A percentile compares a stretch with the other conserved stretches of the same genome.
Conservation (phyloP, 2,329 filamentous ascomycete genomes). For the Fusarium paranaense region DNA sequence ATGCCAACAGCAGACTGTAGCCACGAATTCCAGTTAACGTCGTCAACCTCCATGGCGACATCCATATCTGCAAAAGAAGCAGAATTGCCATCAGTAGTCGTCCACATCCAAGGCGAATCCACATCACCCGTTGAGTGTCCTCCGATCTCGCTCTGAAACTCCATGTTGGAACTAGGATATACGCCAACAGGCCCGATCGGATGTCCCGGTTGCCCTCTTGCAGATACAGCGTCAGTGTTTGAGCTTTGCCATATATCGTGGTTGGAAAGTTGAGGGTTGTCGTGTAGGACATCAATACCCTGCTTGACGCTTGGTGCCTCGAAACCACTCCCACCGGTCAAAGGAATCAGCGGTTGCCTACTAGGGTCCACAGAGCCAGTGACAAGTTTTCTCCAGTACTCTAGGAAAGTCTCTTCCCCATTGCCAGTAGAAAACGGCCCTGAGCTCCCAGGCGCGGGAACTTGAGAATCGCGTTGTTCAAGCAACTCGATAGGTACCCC, state of each 20-base stretch:
- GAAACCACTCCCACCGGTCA: not conserved
- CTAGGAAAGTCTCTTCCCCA: not conserved
- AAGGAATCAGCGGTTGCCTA: not conserved
- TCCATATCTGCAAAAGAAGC: not conserved
- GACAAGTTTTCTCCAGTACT: slow-evolving; percentile 32
- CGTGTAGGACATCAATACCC: no score
- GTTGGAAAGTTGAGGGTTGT: not conserved
- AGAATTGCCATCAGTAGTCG: not conserved
- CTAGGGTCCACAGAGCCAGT: not conserved
- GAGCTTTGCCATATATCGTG: not conserved
- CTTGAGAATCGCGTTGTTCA: slow-evolving; percentile 44
- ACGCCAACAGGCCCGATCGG: not conserved
- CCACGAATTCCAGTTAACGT: not conserved
- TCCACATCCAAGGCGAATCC: not conserved
- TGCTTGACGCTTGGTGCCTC: not conserved
- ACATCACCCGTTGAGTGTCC: not conserved
- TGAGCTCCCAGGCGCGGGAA: slow-evolving; percentile 45
- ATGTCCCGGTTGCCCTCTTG: not conserved
- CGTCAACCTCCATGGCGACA: not conserved
- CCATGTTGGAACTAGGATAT: not conserved
- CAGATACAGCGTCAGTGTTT: not conserved
- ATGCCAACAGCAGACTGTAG: not conserved
- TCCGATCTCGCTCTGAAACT: not conserved
- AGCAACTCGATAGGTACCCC: slow-evolving; percentile 39
- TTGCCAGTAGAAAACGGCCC: slow-evolving; percentile 34